Percentiles rank a stretch among this genome's conserved stretches.
Evolutionary conservation across 148 eudicot species (phyloP).

Genomic region (Vaccinium macrocarpon): DNA sequence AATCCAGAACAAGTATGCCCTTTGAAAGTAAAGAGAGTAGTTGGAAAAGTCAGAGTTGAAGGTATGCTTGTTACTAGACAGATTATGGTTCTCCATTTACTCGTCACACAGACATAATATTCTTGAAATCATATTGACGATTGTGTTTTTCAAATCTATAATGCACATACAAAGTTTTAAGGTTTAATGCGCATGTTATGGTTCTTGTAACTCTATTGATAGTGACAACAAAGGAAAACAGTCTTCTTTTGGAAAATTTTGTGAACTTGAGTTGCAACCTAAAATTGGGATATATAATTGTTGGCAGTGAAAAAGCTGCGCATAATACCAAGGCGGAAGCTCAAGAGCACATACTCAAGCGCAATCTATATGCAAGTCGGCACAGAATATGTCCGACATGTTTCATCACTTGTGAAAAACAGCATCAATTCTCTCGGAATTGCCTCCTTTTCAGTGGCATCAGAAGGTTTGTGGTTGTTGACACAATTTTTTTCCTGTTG

Average conservation of each 20-base stretch:
- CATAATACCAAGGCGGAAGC: slow-evolving; percentile 62
- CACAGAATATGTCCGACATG: slow-evolving; percentile 68
- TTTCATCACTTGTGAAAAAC: slow-evolving; percentile 66
- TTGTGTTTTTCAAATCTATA: no score
- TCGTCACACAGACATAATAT: background rate
- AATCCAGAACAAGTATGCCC: slow-evolving; percentile 42
- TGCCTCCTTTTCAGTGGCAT: slow-evolving; percentile 40
- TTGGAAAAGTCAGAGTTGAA: slow-evolving; percentile 76
- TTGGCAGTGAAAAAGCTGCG: slow-evolving; percentile 72
- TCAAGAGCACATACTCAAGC: slow-evolving; percentile 61
- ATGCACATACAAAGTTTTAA: background rate
- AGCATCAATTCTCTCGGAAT: slow-evolving; percentile 60
- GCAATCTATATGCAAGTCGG: slow-evolving; percentile 69
- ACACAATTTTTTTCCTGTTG: background rate
- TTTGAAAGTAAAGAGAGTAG: slow-evolving; percentile 44
- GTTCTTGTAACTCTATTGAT: background rate
- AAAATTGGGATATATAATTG: background rate
- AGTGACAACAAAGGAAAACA: background rate
- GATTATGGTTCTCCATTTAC: background rate
- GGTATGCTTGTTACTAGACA: slow-evolving; percentile 31
- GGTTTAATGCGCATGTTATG: background rate
- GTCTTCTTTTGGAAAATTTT: background rate
- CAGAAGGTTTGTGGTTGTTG: slow-evolving; percentile 58
- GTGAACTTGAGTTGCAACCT: background rate
- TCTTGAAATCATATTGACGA: background rate